These are phyloP conservation scores for Homolaphlyctis polyrhiza DNA, from an alignment of 371 early-diverging fungal genomes.

Conservation along the genomic window DNA sequence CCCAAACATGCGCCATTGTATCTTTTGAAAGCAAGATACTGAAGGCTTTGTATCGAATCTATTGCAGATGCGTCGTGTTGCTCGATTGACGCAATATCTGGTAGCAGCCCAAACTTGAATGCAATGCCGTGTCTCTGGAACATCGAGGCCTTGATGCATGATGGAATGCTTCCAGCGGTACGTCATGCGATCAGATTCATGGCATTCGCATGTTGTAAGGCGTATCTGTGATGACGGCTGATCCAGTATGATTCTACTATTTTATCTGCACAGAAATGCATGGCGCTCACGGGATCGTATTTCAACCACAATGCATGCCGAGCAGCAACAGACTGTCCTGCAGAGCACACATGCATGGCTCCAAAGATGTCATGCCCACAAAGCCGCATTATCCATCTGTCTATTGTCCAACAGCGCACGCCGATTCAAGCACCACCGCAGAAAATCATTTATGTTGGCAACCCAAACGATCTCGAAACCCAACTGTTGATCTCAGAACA, in stretches of 20 bases:
- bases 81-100: background rate
- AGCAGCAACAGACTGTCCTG: background rate
- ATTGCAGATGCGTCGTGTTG: background rate
- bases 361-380: background rate
- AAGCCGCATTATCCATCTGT: background rate
- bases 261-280: too few species aligned
- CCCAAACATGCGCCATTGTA: background rate
- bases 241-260: background rate
- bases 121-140: background rate
- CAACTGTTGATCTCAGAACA: background rate
- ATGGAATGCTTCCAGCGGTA: background rate
- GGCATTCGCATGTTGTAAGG: too few species aligned
- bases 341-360: background rate
- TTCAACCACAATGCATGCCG: too few species aligned
- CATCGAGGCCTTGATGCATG: background rate
- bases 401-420: background rate
- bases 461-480: background rate
- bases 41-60: background rate
- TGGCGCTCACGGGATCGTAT: too few species aligned
- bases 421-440: background rate
- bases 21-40: background rate
- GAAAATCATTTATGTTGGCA: background rate
- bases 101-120: background rate
- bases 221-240: background rate
- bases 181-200: too few species aligned